Conservation (phyloP, 495 filamentous ascomycete genomes). For the Daldinia vernicosa region DNA sequence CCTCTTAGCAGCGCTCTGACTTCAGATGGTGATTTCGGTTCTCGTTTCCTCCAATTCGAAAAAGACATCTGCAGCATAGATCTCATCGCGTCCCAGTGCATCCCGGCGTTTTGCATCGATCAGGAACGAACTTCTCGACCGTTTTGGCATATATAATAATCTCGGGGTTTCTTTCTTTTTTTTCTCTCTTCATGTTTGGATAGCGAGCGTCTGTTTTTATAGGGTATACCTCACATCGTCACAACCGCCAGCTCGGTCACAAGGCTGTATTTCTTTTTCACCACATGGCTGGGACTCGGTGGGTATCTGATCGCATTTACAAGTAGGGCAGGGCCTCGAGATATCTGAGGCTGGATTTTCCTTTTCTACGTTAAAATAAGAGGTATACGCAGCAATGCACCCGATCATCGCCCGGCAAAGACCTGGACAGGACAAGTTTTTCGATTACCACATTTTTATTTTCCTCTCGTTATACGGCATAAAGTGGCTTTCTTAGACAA, state of each 20-base stretch:
- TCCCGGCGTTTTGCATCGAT: slow-evolving; percentile 55
- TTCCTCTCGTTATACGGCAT: slow-evolving; percentile 49
- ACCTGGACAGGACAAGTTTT: slow-evolving; percentile 54
- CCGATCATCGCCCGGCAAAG: slow-evolving; percentile 52
- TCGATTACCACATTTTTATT: slow-evolving; percentile 39
- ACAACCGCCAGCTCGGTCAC: slow-evolving; percentile 56
- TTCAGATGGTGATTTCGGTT: slow-evolving; percentile 27
- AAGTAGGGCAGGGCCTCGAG: slow-evolving; percentile 49
- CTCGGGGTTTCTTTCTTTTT: slow-evolving; percentile 31
- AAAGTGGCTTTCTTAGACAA: slow-evolving; percentile 53
- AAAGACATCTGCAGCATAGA: slow-evolving; percentile 43
- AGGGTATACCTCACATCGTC: slow-evolving; percentile 46
- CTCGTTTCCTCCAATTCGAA: slow-evolving; percentile 30
- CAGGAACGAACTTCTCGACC: slow-evolving; percentile 50
- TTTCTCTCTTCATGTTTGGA: slow-evolving; percentile 45
- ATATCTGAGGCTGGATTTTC: slow-evolving; percentile 53
- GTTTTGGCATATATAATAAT: slow-evolving; percentile 41
- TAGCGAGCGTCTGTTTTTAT: slow-evolving; percentile 54
- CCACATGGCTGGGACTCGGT: slow-evolving; percentile 57
- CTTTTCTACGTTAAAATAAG: slow-evolving; percentile 49
- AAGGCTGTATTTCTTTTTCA: slow-evolving; percentile 44
- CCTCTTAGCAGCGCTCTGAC: slow-evolving; percentile 42
- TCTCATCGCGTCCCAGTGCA: slow-evolving; percentile 44
- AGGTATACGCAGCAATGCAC: slow-evolving; percentile 64
- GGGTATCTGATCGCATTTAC: slow-evolving; percentile 61